Base-by-base conservation (phyloP, 2,329 filamentous ascomycete genomes). In the Rhynchosporium secalis region DNA sequence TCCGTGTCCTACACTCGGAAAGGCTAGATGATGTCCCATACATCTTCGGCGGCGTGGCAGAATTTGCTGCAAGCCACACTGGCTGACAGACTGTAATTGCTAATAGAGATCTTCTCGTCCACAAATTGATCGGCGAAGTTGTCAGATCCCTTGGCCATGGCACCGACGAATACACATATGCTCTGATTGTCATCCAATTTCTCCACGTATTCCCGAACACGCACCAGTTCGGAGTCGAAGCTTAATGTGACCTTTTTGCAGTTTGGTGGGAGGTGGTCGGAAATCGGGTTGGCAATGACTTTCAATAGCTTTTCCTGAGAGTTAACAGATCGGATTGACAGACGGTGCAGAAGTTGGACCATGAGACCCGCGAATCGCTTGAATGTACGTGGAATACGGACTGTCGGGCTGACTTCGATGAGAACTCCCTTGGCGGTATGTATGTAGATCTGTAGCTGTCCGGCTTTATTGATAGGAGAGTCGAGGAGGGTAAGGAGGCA, bases 51-150 rank as follows among this genome's bases (percentile, higher is more conserved):
- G 46, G 94, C 95, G 78, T 99, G 95, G 78, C 95, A 98, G 82
- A 99, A 98, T 78, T 98, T 99, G 86, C 94, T 97, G 83, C 95
- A 99, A 48, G 95, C 94, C 66, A 99, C 95, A 80, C 94, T 98
- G 65, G 95, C 95, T 73, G 92, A 96, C 66, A 99, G 83, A 74
- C 93, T 96, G 83, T 91, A 99, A 78, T 97, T 96, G 83, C 94
- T 98, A 79, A 99, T 98, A 71, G 90, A 92, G 74, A 99, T 98
- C 73, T 96, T 91, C 79, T 99, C 95, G 74, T 98, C 94, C 72
- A 98, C 96, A 78, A 90, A 92, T 46, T 86, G 85, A 75, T 99
- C 95, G 67, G 95, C 95, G 75, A 99, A 99, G 77, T 91, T 94
- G 75, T 99, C 95, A 60, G 87, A 85, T 20, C 95, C 95, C 80